A percentile compares a stretch with the other conserved stretches of the same genome.
These are phyloP conservation scores for Aspergillus fijiensis DNA, from an alignment of 2,329 filamentous ascomycete genomes.

Conservation along the genomic window DNA sequence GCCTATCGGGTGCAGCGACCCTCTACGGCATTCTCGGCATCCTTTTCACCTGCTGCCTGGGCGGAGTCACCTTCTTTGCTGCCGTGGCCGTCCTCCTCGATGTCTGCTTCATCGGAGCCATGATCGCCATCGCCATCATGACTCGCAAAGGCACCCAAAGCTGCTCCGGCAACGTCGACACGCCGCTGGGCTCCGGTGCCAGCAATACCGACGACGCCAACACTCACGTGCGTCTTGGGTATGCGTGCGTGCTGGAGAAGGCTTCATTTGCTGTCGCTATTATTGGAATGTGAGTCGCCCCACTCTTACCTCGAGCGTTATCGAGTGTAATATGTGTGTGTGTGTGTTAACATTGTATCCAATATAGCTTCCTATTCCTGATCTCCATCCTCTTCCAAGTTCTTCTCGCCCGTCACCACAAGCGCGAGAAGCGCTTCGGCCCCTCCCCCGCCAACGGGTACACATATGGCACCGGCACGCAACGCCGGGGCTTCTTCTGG, in stretches of 20 bases:
- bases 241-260: conserved; percentile 73
- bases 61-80: conserved; percentile 71
- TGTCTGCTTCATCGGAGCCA: conserved; percentile 70
- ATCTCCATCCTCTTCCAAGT: conserved; percentile 69
- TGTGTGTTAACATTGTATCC: conserved; percentile 3
- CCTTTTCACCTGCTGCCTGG: conserved; percentile 74
- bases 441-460: conserved; percentile 67
- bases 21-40: conserved; percentile 74
- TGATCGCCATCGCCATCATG: conserved; percentile 77
- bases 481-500: conserved; percentile 36
- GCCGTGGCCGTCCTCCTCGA: conserved; percentile 74
- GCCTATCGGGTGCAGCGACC: conserved; percentile 71
- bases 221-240: conserved; percentile 49
- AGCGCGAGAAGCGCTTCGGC: conserved; percentile 71
- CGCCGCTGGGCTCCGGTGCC: conserved; percentile 66
- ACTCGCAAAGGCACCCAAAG: conserved; percentile 66
- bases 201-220: conserved; percentile 50
- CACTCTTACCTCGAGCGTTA: neutral
- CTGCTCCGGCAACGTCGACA: conserved; percentile 66
- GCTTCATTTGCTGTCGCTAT: conserved; percentile 77
- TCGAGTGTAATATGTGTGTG: neutral
- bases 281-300: conserved; percentile 64
- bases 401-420: conserved; percentile 67
- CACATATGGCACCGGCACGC: conserved; percentile 55
- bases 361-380: conserved; percentile 68